Evolutionary conservation across 371 early-diverging fungal species (phyloP), one percentile per base, ranked within the genome.

Genomic region (Mortierella sp.): DNA sequence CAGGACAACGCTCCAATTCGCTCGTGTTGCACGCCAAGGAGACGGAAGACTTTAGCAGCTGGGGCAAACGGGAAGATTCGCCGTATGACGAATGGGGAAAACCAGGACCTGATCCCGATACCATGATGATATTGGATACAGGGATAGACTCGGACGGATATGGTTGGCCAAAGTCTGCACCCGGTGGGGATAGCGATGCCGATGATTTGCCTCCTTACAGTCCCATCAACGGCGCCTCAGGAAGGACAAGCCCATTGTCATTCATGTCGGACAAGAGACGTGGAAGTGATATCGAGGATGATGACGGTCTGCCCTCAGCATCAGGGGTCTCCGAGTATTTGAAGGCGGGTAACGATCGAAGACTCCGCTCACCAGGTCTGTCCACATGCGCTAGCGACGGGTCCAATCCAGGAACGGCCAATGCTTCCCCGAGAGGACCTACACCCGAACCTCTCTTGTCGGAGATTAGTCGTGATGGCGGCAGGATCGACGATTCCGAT

Each of bases 351-450:
- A 51, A 41, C 2, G 61, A 39, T 30, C 42, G 30, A 9, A 21
- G 21, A 0, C 56, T n/a, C 8, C 63, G 60, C 21, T 73, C 73
- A 2, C 73, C 73, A 14, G 61, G 34, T 21, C 6, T 68, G 60
- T 74, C 76, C 31, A 65, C 70, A 0, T 68, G 58, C 12, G 70
- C 78, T 1, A 65, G 71, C 41, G 67, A 59, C 24, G 78, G 78
- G 8, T 76, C 78, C 0, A 76, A 61, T 34, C 69, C 76, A 16
- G 76, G 58, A 2, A 76, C 78, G 13, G 78, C 70, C 9, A 65
- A 51, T 53, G 69, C 47, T 0, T 68, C 74, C 1, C 67, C 67
- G 13, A 34, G 23, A 13, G 47, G 42, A 16, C 50, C 62, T 1
- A 48, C 69, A 1, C 27, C 41, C 13, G 14, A 34, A 3, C 41